These are phyloP conservation scores for Phalaenopsis hybrid DNA, from an alignment of 116 monocot genomes.

Conservation along the genomic window DNA sequence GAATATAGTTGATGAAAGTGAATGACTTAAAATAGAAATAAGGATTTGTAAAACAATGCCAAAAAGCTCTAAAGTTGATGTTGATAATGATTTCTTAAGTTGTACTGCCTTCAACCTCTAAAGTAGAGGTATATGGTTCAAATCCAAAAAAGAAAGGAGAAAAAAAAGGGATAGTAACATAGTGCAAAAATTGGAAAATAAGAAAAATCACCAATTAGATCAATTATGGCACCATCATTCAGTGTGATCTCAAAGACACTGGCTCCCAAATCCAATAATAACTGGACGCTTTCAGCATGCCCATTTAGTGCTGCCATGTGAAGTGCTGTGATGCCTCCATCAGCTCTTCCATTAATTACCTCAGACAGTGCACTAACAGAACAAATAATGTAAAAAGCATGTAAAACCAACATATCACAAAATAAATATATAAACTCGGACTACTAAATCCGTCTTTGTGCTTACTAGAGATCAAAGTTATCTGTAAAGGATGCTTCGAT, in stretches of 20 bases:
- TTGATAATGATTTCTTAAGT: not conserved
- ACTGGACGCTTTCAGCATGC: constrained; percentile 65
- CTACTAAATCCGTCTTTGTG: not conserved
- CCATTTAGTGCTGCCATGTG: constrained; percentile 97
- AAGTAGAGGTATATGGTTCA: not conserved
- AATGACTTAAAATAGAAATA: not conserved
- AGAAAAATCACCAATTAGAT: constrained; percentile 67
- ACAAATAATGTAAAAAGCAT: not conserved
- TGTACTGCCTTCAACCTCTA: not conserved
- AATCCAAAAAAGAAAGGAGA: not conserved
- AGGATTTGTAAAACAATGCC: not conserved
- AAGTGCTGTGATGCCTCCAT: constrained; percentile 92
- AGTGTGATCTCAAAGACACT: constrained; percentile 60
- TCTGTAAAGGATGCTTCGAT: constrained; percentile 16
- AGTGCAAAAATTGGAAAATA: not conserved
- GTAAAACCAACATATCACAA: not conserved
- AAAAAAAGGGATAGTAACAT: not conserved
- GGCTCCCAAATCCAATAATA: constrained; percentile 87
- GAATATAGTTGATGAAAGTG: not conserved
- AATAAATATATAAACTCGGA: not conserved
- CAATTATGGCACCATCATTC: constrained; percentile 91
- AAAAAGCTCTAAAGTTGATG: not conserved
- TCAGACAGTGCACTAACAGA: constrained; percentile 41
- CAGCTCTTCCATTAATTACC: constrained; percentile 69
- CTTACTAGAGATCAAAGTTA: constrained; percentile 70